Percentiles rank a stretch among this genome's conserved stretches.
These are phyloP conservation scores for Phytophthora ohioensis DNA, from an alignment of 352 stramenopile species.

Conservation along the genomic window DNA sequence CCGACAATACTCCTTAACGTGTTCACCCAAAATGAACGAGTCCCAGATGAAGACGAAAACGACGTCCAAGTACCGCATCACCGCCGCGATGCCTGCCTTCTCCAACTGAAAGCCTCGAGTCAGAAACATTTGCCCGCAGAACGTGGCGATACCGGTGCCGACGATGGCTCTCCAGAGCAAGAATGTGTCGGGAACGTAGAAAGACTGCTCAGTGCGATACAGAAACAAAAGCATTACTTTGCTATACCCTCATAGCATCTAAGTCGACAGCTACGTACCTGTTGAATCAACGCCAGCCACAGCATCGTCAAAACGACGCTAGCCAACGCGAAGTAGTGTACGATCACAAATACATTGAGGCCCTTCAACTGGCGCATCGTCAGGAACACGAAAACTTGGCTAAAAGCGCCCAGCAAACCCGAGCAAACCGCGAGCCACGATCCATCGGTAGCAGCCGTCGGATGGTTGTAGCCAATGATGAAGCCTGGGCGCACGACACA, in stretches of 20 bases:
- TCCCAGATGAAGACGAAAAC: conserved; percentile 81
- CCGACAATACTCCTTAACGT: conserved; percentile 73
- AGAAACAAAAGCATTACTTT: background rate
- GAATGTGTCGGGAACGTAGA: conserved; percentile 44
- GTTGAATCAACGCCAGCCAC: conserved; percentile 54
- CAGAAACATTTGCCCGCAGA: conserved; percentile 67
- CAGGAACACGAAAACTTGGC: conserved; percentile 64
- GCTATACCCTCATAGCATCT: background rate
- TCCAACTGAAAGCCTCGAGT: conserved; percentile 80
- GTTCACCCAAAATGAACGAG: conserved; percentile 62
- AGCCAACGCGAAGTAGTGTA: conserved; percentile 71
- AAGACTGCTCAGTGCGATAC: conserved; percentile 2
- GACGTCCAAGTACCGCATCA: conserved; percentile 79
- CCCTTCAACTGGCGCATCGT: conserved; percentile 56
- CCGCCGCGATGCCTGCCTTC: conserved; percentile 65
- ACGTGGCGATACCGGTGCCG: conserved; percentile 52
- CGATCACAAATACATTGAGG: conserved; percentile 56
- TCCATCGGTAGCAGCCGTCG: conserved; percentile 18
- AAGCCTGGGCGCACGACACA: conserved; percentile 59
- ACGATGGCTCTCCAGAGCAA: conserved; percentile 56
- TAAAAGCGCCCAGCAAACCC: conserved; percentile 48
- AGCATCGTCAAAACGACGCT: conserved; percentile 47
- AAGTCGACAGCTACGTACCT: conserved; percentile 28
- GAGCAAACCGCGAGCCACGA: conserved; percentile 46
- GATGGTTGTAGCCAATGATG: conserved; percentile 50